Conservation (phyloP, 2,329 filamentous ascomycete species). For the Fusarium tuaranense region DNA sequence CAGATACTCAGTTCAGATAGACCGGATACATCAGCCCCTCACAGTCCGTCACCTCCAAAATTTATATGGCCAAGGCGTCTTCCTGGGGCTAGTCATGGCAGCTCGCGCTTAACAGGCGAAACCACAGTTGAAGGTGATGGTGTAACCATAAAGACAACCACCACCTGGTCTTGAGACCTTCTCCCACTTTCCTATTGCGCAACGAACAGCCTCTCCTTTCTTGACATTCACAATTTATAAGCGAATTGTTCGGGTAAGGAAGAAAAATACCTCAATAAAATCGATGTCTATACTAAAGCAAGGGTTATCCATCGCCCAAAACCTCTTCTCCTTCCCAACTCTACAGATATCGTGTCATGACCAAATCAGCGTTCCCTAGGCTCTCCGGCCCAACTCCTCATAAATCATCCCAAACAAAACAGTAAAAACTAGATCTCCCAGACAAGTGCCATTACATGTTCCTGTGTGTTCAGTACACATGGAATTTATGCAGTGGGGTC, state of each 20-base stretch:
- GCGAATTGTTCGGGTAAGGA: background rate
- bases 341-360: background rate
- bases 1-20: background rate
- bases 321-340: background rate
- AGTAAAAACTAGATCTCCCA: background rate
- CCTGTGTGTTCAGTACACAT: background rate
- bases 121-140: no score
- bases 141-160: no score
- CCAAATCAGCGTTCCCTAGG: background rate
- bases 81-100: no score
- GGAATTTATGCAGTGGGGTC: slow-evolving; percentile 9
- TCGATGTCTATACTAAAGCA: background rate
- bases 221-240: background rate
- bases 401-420: background rate
- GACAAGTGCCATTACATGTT: background rate
- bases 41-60: no score
- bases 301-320: background rate
- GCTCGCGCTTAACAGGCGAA: no score
- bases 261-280: background rate
- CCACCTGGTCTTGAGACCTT: no score
- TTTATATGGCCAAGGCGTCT: no score
- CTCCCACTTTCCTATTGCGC: no score
- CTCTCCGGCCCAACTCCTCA: background rate
- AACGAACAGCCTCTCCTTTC: no score
- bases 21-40: no score